phyloP scores from a whole-genome alignment of 306 rosid genomes.

The Lablab purpureus region DNA sequence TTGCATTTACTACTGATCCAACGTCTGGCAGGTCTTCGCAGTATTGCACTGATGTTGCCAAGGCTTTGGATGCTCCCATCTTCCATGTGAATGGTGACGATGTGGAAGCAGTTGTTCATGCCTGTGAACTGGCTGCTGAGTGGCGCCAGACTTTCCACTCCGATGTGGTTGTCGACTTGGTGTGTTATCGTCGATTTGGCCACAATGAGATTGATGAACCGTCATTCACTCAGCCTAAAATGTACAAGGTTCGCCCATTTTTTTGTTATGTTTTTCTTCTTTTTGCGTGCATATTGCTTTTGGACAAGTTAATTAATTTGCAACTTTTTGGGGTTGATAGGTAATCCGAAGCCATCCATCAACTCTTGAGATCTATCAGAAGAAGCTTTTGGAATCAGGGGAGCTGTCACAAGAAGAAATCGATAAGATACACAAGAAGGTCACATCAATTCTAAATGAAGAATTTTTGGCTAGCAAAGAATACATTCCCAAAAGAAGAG shows the following conservation, averaged over 20 bases:
- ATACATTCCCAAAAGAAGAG: slow-evolving; percentile 85
- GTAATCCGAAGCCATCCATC: slow-evolving; percentile 85
- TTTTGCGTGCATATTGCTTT: slow-evolving; percentile 25
- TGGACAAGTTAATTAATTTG: slow-evolving; percentile 38
- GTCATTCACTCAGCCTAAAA: slow-evolving; percentile 95
- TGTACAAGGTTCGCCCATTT: slow-evolving; percentile 82
- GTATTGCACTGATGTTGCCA: slow-evolving; percentile 96
- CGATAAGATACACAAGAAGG: slow-evolving; percentile 73
- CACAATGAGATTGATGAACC: slow-evolving; percentile 99
- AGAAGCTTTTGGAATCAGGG: slow-evolving; percentile 79
- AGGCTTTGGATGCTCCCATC: slow-evolving; percentile 92
- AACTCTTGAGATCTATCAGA: slow-evolving; percentile 86
- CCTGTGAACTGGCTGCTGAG: slow-evolving; percentile 97
- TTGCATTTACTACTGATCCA: slow-evolving; percentile 97
- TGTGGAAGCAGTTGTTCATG: slow-evolving; percentile 97
- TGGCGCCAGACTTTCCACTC: slow-evolving; percentile 99
- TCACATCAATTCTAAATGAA: slow-evolving; percentile 78
- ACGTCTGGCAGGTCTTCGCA: slow-evolving; percentile 86
- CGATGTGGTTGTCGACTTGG: slow-evolving; percentile 95
- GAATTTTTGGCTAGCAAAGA: slow-evolving; percentile 94
- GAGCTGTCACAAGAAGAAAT: slow-evolving; percentile 74
- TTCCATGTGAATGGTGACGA: slow-evolving; percentile 95
- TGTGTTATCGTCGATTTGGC: slow-evolving; percentile 95
- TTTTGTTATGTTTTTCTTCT: slow-evolving; percentile 24
- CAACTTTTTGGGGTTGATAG: slow-evolving; percentile 53